Evolutionary conservation across 805 yeast species (phyloP).

Genomic region (Wickerhamia fluorescens): DNA sequence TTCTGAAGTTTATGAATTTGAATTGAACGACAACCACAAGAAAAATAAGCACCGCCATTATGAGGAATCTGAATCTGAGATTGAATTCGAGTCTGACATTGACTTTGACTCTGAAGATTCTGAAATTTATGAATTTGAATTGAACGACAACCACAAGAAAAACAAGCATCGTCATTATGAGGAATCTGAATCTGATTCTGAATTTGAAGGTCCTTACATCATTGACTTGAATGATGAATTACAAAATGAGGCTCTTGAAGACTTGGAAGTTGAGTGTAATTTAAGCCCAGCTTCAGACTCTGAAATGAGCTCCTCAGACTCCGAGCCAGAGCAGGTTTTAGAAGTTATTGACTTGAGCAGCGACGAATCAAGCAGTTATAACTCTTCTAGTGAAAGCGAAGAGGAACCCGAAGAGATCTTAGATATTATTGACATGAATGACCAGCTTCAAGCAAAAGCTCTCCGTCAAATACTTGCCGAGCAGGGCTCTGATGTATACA

Average conservation of each 20-base stretch:
- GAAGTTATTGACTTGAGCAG: slow-evolving; percentile 1
- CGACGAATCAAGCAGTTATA: slow-evolving; percentile 3
- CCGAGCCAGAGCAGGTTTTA: slow-evolving; percentile 4
- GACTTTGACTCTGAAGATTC: slow-evolving; percentile 12
- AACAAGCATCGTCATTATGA: slow-evolving; percentile 7
- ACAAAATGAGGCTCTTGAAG: slow-evolving; percentile 21
- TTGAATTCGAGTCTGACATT: slow-evolving; percentile 11
- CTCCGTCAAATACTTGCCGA: slow-evolving; percentile 24
- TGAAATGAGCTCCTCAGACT: slow-evolving; percentile 11
- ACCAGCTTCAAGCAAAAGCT: slow-evolving; percentile 31
- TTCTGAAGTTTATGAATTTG: slow-evolving; percentile 25
- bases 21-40: slow-evolving; percentile 15
- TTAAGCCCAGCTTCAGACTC: slow-evolving; percentile 19
- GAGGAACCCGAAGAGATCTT: slow-evolving; percentile 23
- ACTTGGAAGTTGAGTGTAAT: slow-evolving; percentile 17
- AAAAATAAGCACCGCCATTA: slow-evolving; percentile 7
- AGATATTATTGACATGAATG: slow-evolving; percentile 33
- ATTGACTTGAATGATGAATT: slow-evolving; percentile 30
- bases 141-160: slow-evolving; percentile 14
- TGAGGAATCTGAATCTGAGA: slow-evolving; percentile 7
- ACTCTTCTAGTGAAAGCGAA: slow-evolving; percentile 11
- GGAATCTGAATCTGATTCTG: slow-evolving; percentile 13
- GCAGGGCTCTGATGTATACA: slow-evolving; percentile 14
- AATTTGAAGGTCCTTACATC: slow-evolving; percentile 9
- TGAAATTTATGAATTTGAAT: slow-evolving; percentile 25